phyloP scores from a whole-genome alignment of 495 filamentous ascomycete genomes.

The Podospora australis region DNA sequence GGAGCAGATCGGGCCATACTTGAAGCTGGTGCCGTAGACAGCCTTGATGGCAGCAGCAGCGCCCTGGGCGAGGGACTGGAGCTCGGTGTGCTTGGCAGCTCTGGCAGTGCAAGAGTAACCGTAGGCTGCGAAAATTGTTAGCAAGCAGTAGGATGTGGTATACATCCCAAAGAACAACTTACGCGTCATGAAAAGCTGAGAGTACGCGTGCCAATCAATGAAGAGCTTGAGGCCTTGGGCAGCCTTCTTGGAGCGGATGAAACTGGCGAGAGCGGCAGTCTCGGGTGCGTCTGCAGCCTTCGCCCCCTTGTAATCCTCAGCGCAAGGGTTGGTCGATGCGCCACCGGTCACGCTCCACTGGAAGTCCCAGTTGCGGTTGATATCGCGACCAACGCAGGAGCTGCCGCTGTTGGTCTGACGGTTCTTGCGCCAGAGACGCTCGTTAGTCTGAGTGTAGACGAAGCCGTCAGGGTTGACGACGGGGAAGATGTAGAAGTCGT shows the following conservation, averaged over 20 bases:
- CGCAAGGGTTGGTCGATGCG: constrained; percentile 46
- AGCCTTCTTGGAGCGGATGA: constrained; percentile 33
- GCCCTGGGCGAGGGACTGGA: constrained; percentile 35
- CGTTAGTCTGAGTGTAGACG: constrained; percentile 50
- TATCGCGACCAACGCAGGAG: constrained; percentile 51
- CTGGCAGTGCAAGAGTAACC: constrained; percentile 32
- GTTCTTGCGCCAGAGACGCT: constrained; percentile 60
- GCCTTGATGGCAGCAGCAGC: constrained; percentile 40
- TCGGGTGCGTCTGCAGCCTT: constrained; percentile 44
- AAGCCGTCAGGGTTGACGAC: constrained; percentile 61
- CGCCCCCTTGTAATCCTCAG: constrained; percentile 46
- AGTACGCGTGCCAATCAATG: constrained; percentile 57
- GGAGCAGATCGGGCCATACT: constrained; percentile 51
- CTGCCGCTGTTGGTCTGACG: constrained; percentile 38
- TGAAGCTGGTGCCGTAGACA: constrained; percentile 42
- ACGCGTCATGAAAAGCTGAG: constrained; percentile 38
- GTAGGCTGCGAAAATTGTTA: constrained; percentile 19
- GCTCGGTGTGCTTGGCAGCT: constrained; percentile 41
- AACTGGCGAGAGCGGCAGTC: constrained; percentile 37
- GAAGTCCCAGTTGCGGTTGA: constrained; percentile 57
- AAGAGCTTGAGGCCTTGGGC: constrained; percentile 49
- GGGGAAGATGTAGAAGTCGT: constrained; percentile 59
- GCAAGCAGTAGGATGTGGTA: not conserved
- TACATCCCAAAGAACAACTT: constrained; percentile 5
- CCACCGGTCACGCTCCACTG: constrained; percentile 44